These are phyloP conservation scores for Dorcoceras hygrometricum DNA, from an alignment of 257 asterid genomes.

Conservation along the genomic window DNA sequence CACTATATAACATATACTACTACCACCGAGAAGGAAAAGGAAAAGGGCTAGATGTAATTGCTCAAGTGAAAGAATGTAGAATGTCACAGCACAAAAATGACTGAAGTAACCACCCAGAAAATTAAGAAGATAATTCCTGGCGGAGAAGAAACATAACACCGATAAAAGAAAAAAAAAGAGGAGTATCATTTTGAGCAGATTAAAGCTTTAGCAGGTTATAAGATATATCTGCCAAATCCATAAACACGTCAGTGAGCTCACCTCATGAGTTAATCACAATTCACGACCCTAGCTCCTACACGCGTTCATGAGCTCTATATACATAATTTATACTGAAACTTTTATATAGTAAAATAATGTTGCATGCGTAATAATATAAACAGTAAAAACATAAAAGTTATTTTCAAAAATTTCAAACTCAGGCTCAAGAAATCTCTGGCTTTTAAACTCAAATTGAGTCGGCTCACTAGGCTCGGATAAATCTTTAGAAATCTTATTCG, in stretches of 20 bases:
- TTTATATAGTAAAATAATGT: too few species aligned
- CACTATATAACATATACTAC: slow-evolving; percentile 1
- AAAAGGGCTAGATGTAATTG: slow-evolving; percentile 3
- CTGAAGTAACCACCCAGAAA: slow-evolving; percentile 1
- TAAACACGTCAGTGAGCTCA: not conserved
- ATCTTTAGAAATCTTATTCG: not conserved
- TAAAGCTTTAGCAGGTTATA: not conserved
- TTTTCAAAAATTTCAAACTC: too few species aligned
- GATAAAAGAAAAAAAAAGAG: slow-evolving; percentile 12
- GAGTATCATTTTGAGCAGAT: not conserved
- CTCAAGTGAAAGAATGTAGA: slow-evolving; percentile 14
- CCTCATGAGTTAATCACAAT: not conserved
- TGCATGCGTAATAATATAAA: not conserved
- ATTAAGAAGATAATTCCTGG: slow-evolving; percentile 1
- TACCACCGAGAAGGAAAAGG: not conserved
- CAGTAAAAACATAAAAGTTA: too few species aligned
- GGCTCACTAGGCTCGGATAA: not conserved
- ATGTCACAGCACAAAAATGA: not conserved
- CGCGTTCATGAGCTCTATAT: not conserved
- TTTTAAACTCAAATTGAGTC: not conserved
- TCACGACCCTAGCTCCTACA: not conserved
- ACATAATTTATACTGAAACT: too few species aligned
- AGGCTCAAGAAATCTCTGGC: not conserved
- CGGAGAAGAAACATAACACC: slow-evolving; percentile 14
- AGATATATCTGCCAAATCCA: not conserved